Evolutionary conservation across 306 rosid species (phyloP).

Genomic region (Hippophae rhamnoides): DNA sequence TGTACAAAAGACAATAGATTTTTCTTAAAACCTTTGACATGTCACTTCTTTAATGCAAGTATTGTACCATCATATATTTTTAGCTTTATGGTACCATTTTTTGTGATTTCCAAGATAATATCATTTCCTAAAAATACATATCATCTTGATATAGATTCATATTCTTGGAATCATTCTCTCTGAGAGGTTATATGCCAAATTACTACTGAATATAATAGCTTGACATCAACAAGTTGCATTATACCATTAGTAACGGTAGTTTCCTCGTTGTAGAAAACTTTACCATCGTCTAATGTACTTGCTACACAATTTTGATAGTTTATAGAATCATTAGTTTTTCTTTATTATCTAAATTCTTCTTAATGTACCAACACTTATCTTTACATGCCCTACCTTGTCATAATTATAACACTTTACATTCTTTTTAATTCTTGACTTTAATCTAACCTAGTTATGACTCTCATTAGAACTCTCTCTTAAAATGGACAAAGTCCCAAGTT

Average conservation of each 20-base stretch:
- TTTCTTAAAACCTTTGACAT: no score
- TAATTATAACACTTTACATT: neutral
- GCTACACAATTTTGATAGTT: neutral
- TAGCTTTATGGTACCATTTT: neutral
- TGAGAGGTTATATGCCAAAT: neutral
- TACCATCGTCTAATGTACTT: neutral
- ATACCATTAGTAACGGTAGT: neutral
- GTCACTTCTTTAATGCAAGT: no score
- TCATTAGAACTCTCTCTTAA: no score
- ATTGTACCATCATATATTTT: no score
- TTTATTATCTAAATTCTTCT: neutral
- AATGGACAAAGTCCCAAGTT: no score
- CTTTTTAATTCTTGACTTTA: no score
- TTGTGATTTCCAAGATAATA: neutral
- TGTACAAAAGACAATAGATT: no score
- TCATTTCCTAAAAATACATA: neutral
- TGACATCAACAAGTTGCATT: neutral
- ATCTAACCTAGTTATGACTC: no score
- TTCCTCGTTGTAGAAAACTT: neutral
- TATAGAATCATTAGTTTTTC: neutral
- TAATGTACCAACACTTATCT: neutral
- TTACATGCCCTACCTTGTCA: neutral
- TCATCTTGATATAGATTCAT: neutral
- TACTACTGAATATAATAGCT: neutral
- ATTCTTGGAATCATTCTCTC: neutral